Percentiles rank a stretch among this genome's conserved stretches.
These are phyloP conservation scores for Thecamonas trahens DNA, from an alignment of 78 protist species.

Conservation along the genomic window DNA sequence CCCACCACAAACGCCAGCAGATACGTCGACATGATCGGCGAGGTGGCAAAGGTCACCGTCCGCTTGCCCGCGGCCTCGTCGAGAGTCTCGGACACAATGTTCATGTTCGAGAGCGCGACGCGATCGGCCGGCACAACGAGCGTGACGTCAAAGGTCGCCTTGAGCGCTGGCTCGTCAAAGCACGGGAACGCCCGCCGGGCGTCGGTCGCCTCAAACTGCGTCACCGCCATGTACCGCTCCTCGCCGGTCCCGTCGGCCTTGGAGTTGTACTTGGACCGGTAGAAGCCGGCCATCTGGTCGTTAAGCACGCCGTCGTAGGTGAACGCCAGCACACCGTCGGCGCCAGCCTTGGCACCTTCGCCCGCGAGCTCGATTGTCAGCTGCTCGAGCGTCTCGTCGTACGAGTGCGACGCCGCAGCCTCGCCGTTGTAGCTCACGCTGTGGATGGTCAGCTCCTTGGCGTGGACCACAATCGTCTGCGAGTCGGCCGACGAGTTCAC, in stretches of 20 bases:
- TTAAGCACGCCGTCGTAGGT: slow-evolving; percentile 41
- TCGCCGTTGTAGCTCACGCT: not conserved
- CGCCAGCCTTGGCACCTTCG: not conserved
- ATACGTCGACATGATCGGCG: slow-evolving; percentile 83
- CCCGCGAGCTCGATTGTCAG: not conserved
- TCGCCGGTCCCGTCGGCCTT: not conserved
- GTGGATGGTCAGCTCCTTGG: slow-evolving; percentile 20
- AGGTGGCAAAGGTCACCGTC: slow-evolving; percentile 17
- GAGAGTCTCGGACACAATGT: not conserved
- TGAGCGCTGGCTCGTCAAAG: slow-evolving; percentile 79
- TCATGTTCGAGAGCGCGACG: slow-evolving; percentile 44
- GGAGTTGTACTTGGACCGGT: slow-evolving; percentile 35
- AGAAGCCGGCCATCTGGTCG: slow-evolving; percentile 63
- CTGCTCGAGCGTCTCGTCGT: not conserved
- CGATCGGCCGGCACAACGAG: slow-evolving; percentile 1
- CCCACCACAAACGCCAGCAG: slow-evolving; percentile 80
- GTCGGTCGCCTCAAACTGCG: slow-evolving; percentile 89
- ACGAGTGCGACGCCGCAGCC: not conserved
- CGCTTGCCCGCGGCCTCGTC: not conserved
- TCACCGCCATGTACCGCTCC: slow-evolving; percentile 41
- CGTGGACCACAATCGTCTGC: slow-evolving; percentile 22
- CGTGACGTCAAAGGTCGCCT: slow-evolving; percentile 70
- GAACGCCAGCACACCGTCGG: not conserved
- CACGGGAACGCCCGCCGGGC: slow-evolving; percentile 80
- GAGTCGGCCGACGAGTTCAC: slow-evolving; percentile 8